Percentiles rank a stretch among this genome's conserved stretches.
phyloP scores from a whole-genome alignment of 345 rosid species.

The Zanthoxylum bungeanum region DNA sequence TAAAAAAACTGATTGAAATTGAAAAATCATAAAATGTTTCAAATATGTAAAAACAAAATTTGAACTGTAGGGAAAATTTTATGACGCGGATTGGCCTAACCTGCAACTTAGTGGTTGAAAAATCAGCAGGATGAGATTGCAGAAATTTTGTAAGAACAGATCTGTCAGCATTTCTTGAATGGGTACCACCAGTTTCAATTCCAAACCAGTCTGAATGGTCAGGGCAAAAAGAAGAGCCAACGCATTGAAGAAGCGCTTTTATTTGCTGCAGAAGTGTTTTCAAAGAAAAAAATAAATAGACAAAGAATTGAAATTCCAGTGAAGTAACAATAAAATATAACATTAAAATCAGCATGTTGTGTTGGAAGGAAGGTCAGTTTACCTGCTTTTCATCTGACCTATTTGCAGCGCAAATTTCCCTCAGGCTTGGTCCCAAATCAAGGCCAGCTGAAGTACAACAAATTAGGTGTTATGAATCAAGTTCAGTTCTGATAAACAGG shows the following conservation, averaged over 20 bases:
- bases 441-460: slow-evolving; percentile 53
- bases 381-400: slow-evolving; percentile 95
- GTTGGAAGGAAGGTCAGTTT: slow-evolving; percentile 11
- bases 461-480: slow-evolving; percentile 7
- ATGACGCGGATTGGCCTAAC: slow-evolving; percentile 26
- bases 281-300: slow-evolving; percentile 11
- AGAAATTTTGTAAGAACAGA: slow-evolving; percentile 77
- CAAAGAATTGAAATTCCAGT: not conserved
- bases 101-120: slow-evolving; percentile 80
- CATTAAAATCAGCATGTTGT: not conserved
- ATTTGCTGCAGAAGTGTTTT: slow-evolving; percentile 66
- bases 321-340: not conserved
- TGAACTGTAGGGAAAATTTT: not conserved
- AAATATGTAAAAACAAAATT: not conserved
- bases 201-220: slow-evolving; percentile 77
- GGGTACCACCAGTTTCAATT: slow-evolving; percentile 41
- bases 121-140: slow-evolving; percentile 84
- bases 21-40: not conserved
- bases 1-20: not conserved
- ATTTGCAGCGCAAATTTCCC: slow-evolving; percentile 86
- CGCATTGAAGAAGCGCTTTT: slow-evolving; percentile 68
- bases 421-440: slow-evolving; percentile 76
- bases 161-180: slow-evolving; percentile 74
- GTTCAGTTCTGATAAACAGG: not conserved
- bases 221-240: slow-evolving; percentile 82